Base-by-base conservation (phyloP, 2,329 filamentous ascomycete species). In the Cadophora luteo-olivacea region DNA sequence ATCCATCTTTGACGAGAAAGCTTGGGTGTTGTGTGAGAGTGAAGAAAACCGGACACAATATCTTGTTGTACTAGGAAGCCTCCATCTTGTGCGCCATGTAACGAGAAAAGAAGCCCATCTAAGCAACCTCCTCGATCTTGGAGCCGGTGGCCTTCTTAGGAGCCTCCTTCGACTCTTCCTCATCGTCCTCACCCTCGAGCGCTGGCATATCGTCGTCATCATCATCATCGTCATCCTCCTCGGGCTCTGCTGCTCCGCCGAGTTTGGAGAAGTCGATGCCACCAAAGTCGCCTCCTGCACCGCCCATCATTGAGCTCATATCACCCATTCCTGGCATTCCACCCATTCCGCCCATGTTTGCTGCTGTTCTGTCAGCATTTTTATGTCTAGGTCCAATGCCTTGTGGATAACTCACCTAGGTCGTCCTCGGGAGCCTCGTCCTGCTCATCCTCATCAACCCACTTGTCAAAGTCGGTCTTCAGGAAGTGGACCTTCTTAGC, bases 401-500 rank as follows among this genome's bases (percentile, higher is more conserved):
- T 52, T 24, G 38, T 41, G 22, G 9, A 88, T 8, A 11, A 89
- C 79, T 89, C 85, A 73, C 86, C 87, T 75, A 90, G 82, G 81
- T 97, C 94, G 67, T 97, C 94, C 73, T 97, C 93, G 61, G 88
- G 85, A 69, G 88, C 91, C 82, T 93, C 94, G 79, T 98, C 92
- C 85, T 99, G 96, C 88, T 99, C 96, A 79, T 99, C 77, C 76
- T 79, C 76, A 74, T 79, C 77, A 75, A 78, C 77, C 76, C 77
- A 79, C 73, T 97, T 97, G 85, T 97, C 94, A 77, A 99, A 99
- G 84, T 99, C 92, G 73, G 96, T 98, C 91, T 97, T 97, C 78
- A 99, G 83, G 88, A 94, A 99, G 84, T 98, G 96, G 66, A 92
- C 84, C 86, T 93, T 97, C 87, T 93, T 91, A 75, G 85, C 82